Base-by-base conservation (phyloP, 2,329 filamentous ascomycete species). In the Fusarium sp. region DNA sequence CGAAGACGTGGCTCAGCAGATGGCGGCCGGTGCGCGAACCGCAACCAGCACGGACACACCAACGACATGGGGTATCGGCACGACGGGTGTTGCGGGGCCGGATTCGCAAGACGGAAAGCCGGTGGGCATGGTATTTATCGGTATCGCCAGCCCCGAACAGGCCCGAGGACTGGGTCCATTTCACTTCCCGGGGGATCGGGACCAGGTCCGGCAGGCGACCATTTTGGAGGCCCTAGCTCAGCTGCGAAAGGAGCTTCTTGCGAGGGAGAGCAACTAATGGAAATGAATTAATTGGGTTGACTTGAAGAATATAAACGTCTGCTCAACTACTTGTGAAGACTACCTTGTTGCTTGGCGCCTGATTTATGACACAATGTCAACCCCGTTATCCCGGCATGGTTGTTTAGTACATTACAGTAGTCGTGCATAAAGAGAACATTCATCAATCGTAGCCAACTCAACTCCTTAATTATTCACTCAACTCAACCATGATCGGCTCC, bases 1-100 rank as follows among this genome's bases (percentile, higher is more conserved):
- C 13, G 59, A 27, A 16, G 68, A 77, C n/a, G 75, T 77, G 4
- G 75, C 73, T 2, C 54, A 66, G 39, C 75, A 77, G 30, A 77
- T 77, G 76, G 75, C 75, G 0, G 25, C 52, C 5, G 73, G 76
- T 2, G 69, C 64, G 3, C 68, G 67, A 1, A 64, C 23, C 5
- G 43, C 66, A 20, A 77, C 76, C 11, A 64, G 37, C 8, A 48
- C 72, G 2, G 65, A 77, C 6, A 72, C 59, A 1, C 45, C 66
- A 5, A 71, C 75, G 1, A 77, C 75, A 1, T 77, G 75, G 75
- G 75, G 75, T 1, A 43, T 77, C 6, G 67, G 75, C 25, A 76
- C 74, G 0, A 76, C 68, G 0, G 73, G 72, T 0, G 67, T 74
- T 9, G 72, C 72, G 2, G 76, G 70, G 0, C 72, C 73, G 3